Percentiles rank a stretch among this genome's conserved stretches.
phyloP scores from a whole-genome alignment of 306 rosid genomes.

The Vigna angularis region DNA sequence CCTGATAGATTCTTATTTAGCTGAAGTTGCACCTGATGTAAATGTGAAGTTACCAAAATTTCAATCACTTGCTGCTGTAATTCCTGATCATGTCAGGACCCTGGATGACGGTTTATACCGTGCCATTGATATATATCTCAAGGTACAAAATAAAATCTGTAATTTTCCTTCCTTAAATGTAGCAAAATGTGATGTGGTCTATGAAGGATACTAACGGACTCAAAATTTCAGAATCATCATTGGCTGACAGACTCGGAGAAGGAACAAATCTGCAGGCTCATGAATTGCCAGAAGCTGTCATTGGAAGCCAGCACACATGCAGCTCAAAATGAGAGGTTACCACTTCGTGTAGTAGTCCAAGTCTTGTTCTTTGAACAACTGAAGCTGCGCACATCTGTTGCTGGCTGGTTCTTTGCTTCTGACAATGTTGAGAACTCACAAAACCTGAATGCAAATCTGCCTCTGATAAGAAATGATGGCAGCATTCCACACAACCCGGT shows the following conservation, averaged over 20 bases:
- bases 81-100: conserved; percentile 83
- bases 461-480: conserved; percentile 48
- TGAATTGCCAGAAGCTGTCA: conserved; percentile 95
- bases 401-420: conserved; percentile 81
- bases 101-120: conserved; percentile 87
- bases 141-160: conserved; percentile 55
- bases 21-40: conserved; percentile 92
- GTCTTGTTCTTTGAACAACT: conserved; percentile 94
- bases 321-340: conserved; percentile 93
- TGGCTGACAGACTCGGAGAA: conserved; percentile 86
- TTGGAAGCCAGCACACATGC: conserved; percentile 95
- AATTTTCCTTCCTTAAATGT: background rate
- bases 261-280: conserved; percentile 84
- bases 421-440: conserved; percentile 72
- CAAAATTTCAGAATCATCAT: conserved; percentile 67
- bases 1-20: conserved; percentile 80
- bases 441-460: conserved; percentile 57
- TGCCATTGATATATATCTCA: conserved; percentile 84
- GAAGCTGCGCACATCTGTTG: conserved; percentile 79
- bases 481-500: conserved; percentile 39
- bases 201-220: conserved; percentile 19
- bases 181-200: background rate
- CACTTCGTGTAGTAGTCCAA: conserved; percentile 84
- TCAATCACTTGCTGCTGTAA: conserved; percentile 75
- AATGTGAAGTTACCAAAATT: conserved; percentile 73